Percentiles rank a stretch among this genome's conserved stretches.
Evolutionary conservation across 441 rosid species (phyloP).

Genomic region (Macaranga tanarius): DNA sequence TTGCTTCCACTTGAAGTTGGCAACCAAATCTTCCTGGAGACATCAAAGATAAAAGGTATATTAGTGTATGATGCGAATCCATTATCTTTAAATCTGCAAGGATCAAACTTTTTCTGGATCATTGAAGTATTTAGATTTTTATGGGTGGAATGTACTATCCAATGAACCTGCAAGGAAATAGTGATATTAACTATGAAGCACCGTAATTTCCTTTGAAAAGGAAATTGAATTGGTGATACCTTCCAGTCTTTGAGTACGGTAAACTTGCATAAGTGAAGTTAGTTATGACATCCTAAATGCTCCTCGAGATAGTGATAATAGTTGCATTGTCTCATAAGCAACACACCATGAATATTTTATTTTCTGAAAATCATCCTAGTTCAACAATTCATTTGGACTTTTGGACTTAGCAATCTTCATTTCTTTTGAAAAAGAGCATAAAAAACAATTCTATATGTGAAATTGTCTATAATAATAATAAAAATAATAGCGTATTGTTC

Average conservation of each 20-base stretch:
- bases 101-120: constrained; percentile 43
- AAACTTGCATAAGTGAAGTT: not conserved
- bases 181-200: too few species aligned
- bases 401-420: not conserved
- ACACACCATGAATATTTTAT: constrained; percentile 4
- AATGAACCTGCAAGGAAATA: constrained; percentile 25
- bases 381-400: not conserved
- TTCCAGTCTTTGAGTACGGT: constrained; percentile 22
- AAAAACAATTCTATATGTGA: too few species aligned
- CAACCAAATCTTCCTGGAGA: constrained; percentile 49
- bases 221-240: not conserved
- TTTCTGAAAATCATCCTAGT: not conserved
- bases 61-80: constrained; percentile 33
- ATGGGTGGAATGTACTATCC: constrained; percentile 35
- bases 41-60: constrained; percentile 40
- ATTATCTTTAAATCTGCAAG: constrained; percentile 37
- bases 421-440: constrained; percentile 9
- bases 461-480: too few species aligned
- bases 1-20: constrained; percentile 35
- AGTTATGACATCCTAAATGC: not conserved
- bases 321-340: not conserved
- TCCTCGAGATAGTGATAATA: not conserved
- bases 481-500: too few species aligned
- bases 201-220: too few species aligned
- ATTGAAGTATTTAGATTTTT: constrained; percentile 34